These are phyloP conservation scores for Malus hybrid DNA, from an alignment of 331 rosid species.

Conservation along the genomic window DNA sequence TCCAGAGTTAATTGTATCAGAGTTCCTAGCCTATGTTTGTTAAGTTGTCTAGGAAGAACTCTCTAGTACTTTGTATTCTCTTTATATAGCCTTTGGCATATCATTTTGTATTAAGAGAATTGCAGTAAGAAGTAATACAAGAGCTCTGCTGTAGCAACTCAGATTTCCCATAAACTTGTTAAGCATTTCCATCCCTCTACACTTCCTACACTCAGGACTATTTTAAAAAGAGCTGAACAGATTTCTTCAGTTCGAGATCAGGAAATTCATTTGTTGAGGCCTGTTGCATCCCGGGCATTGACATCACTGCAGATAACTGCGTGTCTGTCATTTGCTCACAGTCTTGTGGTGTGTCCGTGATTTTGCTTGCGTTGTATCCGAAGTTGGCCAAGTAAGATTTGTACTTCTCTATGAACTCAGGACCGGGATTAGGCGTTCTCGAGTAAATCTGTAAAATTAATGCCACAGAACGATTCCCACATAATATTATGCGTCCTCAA, in stretches of 20 bases:
- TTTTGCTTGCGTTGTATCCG: constrained; percentile 73
- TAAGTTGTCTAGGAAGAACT: too few species aligned
- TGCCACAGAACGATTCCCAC: not conserved
- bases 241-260: constrained; percentile 55
- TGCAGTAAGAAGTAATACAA: too few species aligned
- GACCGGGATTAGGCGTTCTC: constrained; percentile 78
- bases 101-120: too few species aligned
- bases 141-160: too few species aligned
- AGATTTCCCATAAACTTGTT: too few species aligned
- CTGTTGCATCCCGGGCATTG: constrained; percentile 80
- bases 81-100: too few species aligned
- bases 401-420: constrained; percentile 70
- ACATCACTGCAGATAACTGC: constrained; percentile 84
- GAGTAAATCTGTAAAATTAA: constrained; percentile 74
- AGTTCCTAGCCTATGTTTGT: too few species aligned
- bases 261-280: constrained; percentile 81
- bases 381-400: constrained; percentile 53
- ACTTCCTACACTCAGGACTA: constrained; percentile 6
- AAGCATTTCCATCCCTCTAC: too few species aligned
- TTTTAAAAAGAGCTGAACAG: constrained; percentile 77
- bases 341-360: constrained; percentile 91
- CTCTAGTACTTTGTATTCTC: too few species aligned
- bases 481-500: not conserved
- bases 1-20: too few species aligned
- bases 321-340: constrained; percentile 71